A percentile compares a stretch with the other conserved stretches of the same genome.
phyloP scores from a whole-genome alignment of 176 grass and related monocot species.

The Aegilops speltoides region DNA sequence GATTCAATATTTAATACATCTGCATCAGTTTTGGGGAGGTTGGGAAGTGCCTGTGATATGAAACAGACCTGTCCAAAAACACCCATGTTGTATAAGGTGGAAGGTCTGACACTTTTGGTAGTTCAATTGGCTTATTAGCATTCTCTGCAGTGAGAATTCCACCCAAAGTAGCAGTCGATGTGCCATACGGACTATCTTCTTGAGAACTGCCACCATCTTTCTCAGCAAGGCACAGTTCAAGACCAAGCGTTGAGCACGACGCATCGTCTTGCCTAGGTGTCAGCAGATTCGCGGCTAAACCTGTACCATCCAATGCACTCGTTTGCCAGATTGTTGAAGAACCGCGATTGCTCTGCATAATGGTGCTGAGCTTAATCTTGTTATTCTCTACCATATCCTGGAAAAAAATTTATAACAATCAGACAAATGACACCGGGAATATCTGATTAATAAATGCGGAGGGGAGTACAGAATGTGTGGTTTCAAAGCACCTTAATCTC shows the following conservation, averaged over 20 bases:
- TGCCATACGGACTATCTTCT: slow-evolving; percentile 62
- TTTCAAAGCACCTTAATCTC: slow-evolving; percentile 72
- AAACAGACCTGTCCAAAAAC: slow-evolving; percentile 82
- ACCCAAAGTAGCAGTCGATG: slow-evolving; percentile 52
- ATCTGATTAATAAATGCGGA: background rate
- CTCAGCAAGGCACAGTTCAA: slow-evolving; percentile 51
- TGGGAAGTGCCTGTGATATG: slow-evolving; percentile 17
- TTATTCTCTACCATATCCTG: slow-evolving; percentile 85
- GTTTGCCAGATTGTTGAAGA: slow-evolving; percentile 61
- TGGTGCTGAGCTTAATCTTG: slow-evolving; percentile 60
- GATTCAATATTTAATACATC: background rate
- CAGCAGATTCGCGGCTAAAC: slow-evolving; percentile 62
- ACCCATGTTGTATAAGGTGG: slow-evolving; percentile 92
- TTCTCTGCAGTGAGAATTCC: slow-evolving; percentile 62
- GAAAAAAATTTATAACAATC: slow-evolving; percentile 2
- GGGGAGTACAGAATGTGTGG: background rate
- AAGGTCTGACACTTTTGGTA: slow-evolving; percentile 53
- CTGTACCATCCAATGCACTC: slow-evolving; percentile 49
- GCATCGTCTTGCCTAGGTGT: slow-evolving; percentile 77
- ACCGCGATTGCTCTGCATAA: slow-evolving; percentile 58
- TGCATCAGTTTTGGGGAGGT: background rate
- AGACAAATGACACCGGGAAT: background rate
- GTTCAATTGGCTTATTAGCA: slow-evolving; percentile 59
- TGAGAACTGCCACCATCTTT: slow-evolving; percentile 57
- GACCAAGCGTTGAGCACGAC: slow-evolving; percentile 49